Percentiles rank a stretch among this genome's conserved stretches.
These are phyloP conservation scores for Actinomortierella ambigua DNA, from an alignment of 371 early-diverging fungal genomes.

Conservation along the genomic window DNA sequence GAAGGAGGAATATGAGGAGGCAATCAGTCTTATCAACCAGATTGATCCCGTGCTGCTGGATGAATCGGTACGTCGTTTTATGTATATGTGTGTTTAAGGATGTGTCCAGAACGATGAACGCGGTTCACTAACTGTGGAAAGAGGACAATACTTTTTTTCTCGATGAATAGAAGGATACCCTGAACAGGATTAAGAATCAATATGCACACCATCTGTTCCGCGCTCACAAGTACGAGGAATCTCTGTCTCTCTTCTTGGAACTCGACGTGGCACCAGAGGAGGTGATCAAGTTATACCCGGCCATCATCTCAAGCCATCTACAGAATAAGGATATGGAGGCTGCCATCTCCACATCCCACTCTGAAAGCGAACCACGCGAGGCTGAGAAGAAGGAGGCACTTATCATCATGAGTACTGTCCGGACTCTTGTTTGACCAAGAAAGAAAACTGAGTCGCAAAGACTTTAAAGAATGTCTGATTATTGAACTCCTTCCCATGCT, in stretches of 20 bases:
- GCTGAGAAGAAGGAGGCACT: slow-evolving; percentile 14
- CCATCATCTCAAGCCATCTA: slow-evolving; percentile 59
- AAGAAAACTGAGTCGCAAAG: no score
- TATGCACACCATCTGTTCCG: slow-evolving; percentile 87
- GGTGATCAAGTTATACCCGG: slow-evolving; percentile 84
- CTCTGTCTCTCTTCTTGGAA: slow-evolving; percentile 77
- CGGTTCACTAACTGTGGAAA: no score
- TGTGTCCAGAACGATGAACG: no score
- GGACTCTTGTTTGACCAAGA: no score
- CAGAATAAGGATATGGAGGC: slow-evolving; percentile 20
- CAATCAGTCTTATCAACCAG: slow-evolving; percentile 84
- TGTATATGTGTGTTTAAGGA: no score
- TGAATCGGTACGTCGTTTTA: slow-evolving; percentile 63
- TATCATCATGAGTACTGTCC: slow-evolving; percentile 35
- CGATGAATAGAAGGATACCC: slow-evolving; percentile 49
- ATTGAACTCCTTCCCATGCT: background rate
- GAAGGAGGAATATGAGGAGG: slow-evolving; percentile 81
- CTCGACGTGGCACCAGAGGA: slow-evolving; percentile 84
- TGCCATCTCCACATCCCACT: slow-evolving; percentile 14
- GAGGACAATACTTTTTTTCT: no score
- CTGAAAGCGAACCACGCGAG: slow-evolving; percentile 1
- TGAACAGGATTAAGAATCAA: slow-evolving; percentile 73
- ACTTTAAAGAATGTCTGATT: background rate
- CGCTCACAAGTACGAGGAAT: slow-evolving; percentile 78
- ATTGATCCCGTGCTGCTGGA: slow-evolving; percentile 84